A percentile compares a stretch with the other conserved stretches of the same genome.
Evolutionary conservation across 805 yeast genomes (phyloP).

Genomic region (Yarrowia osloensis): DNA sequence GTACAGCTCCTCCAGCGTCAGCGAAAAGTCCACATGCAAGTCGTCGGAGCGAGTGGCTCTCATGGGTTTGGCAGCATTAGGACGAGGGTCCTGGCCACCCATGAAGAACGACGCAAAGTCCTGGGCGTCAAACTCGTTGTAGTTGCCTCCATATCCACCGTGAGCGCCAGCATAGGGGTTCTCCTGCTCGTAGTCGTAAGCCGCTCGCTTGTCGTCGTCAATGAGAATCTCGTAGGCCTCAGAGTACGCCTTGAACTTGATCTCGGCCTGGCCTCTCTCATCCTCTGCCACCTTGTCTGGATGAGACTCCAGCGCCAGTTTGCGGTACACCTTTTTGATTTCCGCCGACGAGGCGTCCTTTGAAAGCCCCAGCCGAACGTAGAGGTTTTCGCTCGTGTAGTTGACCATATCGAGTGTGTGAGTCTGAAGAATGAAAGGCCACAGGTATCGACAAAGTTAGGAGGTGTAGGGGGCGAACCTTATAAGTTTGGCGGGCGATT

Average conservation of each 20-base stretch:
- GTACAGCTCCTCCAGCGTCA: slow-evolving; percentile 72
- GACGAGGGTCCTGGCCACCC: slow-evolving; percentile 6
- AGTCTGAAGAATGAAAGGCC: background rate
- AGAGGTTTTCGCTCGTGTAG: slow-evolving; percentile 43
- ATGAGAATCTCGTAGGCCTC: slow-evolving; percentile 83
- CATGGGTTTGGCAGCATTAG: slow-evolving; percentile 25
- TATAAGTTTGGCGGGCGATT: too few relatives aligned
- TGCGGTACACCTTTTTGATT: slow-evolving; percentile 81
- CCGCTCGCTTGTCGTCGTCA: slow-evolving; percentile 52
- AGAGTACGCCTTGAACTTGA: slow-evolving; percentile 76
- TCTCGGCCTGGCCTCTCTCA: slow-evolving; percentile 69
- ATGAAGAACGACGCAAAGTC: slow-evolving; percentile 57
- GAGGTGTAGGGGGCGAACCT: background rate
- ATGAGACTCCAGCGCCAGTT: slow-evolving; percentile 77
- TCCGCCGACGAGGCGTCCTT: slow-evolving; percentile 66
- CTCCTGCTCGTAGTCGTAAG: slow-evolving; percentile 43
- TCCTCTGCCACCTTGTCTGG: slow-evolving; percentile 83
- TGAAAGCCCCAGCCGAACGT: slow-evolving; percentile 71
- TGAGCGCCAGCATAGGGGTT: slow-evolving; percentile 42
- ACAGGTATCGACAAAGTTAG: background rate
- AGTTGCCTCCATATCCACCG: slow-evolving; percentile 44
- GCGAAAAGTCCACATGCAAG: slow-evolving; percentile 63
- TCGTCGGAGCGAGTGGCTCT: slow-evolving; percentile 52
- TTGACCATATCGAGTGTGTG: background rate
- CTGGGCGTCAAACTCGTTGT: slow-evolving; percentile 59